Evolutionary conservation across 805 yeast genomes (phyloP), one percentile per base, ranked within the genome.

Genomic region (Starmerella floris): DNA sequence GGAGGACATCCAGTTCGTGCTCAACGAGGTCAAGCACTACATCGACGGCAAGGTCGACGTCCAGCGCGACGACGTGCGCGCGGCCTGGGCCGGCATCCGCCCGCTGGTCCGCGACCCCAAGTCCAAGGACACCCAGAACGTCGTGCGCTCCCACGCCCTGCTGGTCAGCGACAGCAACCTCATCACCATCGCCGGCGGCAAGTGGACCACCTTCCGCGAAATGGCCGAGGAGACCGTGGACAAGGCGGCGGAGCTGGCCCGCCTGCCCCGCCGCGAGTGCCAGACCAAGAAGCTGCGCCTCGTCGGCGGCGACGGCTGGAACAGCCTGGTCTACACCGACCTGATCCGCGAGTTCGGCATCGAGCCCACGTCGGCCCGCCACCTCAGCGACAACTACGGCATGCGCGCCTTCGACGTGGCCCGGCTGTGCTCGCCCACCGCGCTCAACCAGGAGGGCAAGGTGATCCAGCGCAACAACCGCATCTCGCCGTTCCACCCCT

Each of bases 161-260:
- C 72, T 79, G 56, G 69, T 74, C 25, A 73, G 93, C 27, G 76
- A 70, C 45, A 70, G 80, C 43, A 91, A 88, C 22, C 72, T 87
- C 53, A 69, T 87, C 31, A 87, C 97, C 31, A 81, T 87, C 52
- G 79, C 94, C 17, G 97, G 96, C 56, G 97, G 97, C 62, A 87
- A 87, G 67, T 87, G 97, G 97, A 87, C 97, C 41, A 87, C 97
- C 30, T 88, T 87, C 69, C 74, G 96, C 67, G 94, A 84, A 67
- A 87, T 87, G 96, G 95, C 96, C 20, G 78, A 87, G 66, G 95
- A 88, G 66, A 83, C 95, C 35, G 77, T 87, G 37, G 78, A 83
- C 61, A 75, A 74, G 52, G 76, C 81, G 41, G 69, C 83, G 52
- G 50, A 46, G 40, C 42, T 48, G 5, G 50, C 34, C 22, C 23